Evolutionary conservation across 169 alveolate species (phyloP).

Genomic region (Eimeria praecox): DNA sequence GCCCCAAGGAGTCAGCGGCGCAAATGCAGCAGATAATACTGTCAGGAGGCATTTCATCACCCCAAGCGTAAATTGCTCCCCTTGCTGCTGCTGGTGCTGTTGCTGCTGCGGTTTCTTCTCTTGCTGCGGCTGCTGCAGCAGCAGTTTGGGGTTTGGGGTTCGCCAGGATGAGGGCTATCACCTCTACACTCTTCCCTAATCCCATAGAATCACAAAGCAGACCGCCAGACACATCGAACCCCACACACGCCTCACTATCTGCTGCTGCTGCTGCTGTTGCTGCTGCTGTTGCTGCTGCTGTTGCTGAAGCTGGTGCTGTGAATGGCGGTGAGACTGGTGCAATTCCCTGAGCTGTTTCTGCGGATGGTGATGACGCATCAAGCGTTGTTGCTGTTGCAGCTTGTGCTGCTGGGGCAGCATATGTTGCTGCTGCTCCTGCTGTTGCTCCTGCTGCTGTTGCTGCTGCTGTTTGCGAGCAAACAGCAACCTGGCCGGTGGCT

Average conservation of each 20-base stretch:
- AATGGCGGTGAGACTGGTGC: too few species aligned
- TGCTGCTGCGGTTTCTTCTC: background rate
- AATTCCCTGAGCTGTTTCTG: too few species aligned
- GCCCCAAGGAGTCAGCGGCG: conserved; percentile 34
- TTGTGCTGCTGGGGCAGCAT: conserved; percentile 2
- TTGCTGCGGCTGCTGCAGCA: conserved; percentile 3
- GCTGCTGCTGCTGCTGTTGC: background rate
- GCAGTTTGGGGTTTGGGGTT: background rate
- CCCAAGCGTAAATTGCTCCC: conserved; percentile 34
- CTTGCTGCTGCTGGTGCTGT: background rate
- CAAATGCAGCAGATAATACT: conserved; percentile 35
- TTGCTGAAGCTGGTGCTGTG: background rate
- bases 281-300: background rate
- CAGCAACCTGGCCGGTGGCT: conserved; percentile 43
- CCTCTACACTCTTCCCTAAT: conserved; percentile 83
- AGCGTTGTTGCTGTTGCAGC: conserved; percentile 4
- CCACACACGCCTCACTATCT: background rate
- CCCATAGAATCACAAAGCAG: conserved; percentile 84
- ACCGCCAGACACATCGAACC: conserved; percentile 81
- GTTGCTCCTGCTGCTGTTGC: conserved; percentile 17
- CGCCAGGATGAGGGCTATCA: conserved; percentile 45
- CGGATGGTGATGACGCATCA: background rate
- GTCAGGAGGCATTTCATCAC: conserved; percentile 19
- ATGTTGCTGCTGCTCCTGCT: background rate
- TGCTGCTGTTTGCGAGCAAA: background rate